Conservation (phyloP, 192 early-diverging fungal species). For the Dispira simplex region DNA sequence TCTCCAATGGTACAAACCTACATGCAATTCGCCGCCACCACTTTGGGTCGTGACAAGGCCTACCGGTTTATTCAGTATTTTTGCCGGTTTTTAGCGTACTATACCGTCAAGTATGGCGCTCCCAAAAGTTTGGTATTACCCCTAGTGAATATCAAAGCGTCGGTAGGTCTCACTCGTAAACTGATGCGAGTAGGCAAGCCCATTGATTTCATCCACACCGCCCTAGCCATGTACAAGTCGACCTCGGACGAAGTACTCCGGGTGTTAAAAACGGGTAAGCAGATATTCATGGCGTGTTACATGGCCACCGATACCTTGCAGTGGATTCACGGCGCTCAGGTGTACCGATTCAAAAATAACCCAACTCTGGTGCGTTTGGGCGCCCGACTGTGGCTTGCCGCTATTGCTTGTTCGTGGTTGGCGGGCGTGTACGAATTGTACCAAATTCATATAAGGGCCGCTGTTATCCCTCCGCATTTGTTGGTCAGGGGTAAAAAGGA, state of each 20-base stretch:
- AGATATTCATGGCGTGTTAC: constrained; percentile 25
- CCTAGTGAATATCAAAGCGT: constrained; percentile 3
- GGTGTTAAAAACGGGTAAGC: constrained; percentile 17
- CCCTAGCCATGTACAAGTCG: constrained; percentile 12
- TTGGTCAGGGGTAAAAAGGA: constrained; percentile 14
- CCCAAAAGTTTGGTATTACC: constrained; percentile 1
- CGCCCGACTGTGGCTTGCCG: constrained; percentile 23
- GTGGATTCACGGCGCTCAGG: constrained; percentile 14
- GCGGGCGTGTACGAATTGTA: constrained; percentile 20
- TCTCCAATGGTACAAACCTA: constrained; percentile 18
- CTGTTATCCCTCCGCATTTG: background rate
- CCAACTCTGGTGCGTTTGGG: constrained; percentile 16
- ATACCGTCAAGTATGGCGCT: constrained; percentile 12
- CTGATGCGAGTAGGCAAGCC: constrained; percentile 27
- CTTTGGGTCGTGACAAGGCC: constrained; percentile 60
- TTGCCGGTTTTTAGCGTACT: constrained; percentile 55
- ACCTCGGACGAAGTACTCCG: constrained; percentile 18
- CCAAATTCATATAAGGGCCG: background rate
- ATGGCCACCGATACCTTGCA: constrained; percentile 25
- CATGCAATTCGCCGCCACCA: constrained; percentile 40
- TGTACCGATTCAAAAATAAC: constrained; percentile 17
- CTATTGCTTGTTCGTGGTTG: constrained; percentile 18
- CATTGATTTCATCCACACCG: constrained; percentile 20
- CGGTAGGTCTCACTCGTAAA: constrained; percentile 3
- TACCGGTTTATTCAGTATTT: constrained; percentile 79